Evolutionary conservation across 768 basidiomycete species (phyloP).

Genomic region (Pleurotus giganteus): DNA sequence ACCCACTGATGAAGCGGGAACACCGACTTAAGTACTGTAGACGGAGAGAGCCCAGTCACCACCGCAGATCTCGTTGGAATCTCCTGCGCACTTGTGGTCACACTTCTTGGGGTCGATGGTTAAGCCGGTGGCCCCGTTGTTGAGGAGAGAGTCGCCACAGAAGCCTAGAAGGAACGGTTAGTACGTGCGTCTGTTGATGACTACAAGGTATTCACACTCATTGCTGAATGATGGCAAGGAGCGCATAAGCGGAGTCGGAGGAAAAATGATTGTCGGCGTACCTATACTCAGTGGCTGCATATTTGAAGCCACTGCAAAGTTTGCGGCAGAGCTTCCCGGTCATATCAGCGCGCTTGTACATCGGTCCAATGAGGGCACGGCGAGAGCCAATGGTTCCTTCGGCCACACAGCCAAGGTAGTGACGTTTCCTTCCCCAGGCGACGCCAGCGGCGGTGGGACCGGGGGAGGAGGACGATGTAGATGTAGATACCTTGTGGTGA

Average conservation of each 20-base stretch:
- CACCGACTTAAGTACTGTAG: neutral
- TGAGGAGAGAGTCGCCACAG: constrained; percentile 21
- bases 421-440: neutral
- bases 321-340: constrained; percentile 6
- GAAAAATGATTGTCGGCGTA: neutral
- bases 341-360: constrained; percentile 6
- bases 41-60: constrained; percentile 14
- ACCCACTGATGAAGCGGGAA: neutral
- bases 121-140: constrained; percentile 22
- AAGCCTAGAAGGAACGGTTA: constrained; percentile 17
- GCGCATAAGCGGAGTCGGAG: neutral
- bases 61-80: constrained; percentile 18
- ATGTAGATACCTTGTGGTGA: neutral
- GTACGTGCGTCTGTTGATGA: neutral
- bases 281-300: constrained; percentile 3
- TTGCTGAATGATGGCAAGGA: neutral
- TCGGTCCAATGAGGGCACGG: constrained; percentile 3
- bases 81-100: constrained; percentile 17
- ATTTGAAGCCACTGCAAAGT: constrained; percentile 5
- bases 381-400: constrained; percentile 1
- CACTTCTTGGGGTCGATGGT: constrained; percentile 16
- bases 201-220: neutral
- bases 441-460: neutral
- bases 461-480: neutral
- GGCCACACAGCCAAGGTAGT: constrained; percentile 7